These are phyloP conservation scores for Helenozyma rhizophorensis DNA, from an alignment of 805 yeast species.

Conservation along the genomic window DNA sequence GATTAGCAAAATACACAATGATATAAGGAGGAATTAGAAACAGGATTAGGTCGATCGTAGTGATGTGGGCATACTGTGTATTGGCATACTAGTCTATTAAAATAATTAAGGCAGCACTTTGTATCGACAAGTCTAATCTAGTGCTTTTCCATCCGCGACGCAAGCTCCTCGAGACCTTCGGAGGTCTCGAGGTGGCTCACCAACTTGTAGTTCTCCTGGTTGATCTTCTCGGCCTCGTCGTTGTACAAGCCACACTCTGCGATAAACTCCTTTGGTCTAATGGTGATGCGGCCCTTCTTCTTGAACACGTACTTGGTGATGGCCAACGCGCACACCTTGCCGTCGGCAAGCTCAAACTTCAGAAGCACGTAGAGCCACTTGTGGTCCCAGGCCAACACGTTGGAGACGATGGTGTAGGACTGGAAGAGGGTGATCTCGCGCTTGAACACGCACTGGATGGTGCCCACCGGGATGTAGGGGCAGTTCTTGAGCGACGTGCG, in stretches of 20 bases:
- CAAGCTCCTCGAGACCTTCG: slow-evolving; percentile 34
- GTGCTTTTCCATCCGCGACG: slow-evolving; percentile 2
- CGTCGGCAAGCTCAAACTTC: slow-evolving; percentile 38
- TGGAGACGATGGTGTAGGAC: slow-evolving; percentile 49
- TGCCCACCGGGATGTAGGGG: slow-evolving; percentile 76
- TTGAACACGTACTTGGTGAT: slow-evolving; percentile 81
- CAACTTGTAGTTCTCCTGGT: slow-evolving; percentile 34
- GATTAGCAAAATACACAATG: not conserved
- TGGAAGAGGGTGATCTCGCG: slow-evolving; percentile 71
- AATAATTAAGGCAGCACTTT: not conserved
- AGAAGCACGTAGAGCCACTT: slow-evolving; percentile 79
- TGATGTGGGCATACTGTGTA: not conserved
- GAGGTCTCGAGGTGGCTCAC: slow-evolving; percentile 35
- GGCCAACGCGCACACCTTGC: slow-evolving; percentile 49
- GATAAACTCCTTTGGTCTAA: slow-evolving; percentile 60
- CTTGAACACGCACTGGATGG: slow-evolving; percentile 61
- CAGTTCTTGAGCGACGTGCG: slow-evolving; percentile 22
- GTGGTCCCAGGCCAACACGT: slow-evolving; percentile 76
- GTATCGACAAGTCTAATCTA: not conserved
- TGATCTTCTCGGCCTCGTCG: slow-evolving; percentile 44
- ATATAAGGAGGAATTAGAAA: too few relatives aligned
- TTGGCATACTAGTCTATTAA: not conserved
- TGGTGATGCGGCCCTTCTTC: slow-evolving; percentile 64
- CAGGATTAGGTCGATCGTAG: too few relatives aligned
- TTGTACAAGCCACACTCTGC: slow-evolving; percentile 52